phyloP scores from a whole-genome alignment of 2,329 filamentous ascomycete species.

The Diplodia seriata region DNA sequence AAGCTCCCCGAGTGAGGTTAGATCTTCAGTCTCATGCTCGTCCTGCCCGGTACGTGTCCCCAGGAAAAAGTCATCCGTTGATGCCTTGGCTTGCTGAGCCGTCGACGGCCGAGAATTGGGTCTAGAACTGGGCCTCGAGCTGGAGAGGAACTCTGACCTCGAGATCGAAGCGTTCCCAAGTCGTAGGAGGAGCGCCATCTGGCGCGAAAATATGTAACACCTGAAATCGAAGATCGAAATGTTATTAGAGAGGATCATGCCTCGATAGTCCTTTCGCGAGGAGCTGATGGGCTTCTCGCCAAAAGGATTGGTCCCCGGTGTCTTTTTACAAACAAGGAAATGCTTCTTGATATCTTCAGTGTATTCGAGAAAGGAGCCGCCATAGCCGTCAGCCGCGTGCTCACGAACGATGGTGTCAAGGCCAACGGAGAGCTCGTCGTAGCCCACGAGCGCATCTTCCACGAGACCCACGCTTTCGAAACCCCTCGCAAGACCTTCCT shows the following conservation, averaged over 20 bases:
- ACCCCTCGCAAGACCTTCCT: constrained; percentile 89
- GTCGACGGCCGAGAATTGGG: constrained; percentile 34
- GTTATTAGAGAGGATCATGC: constrained; percentile 90
- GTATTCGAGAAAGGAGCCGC: constrained; percentile 74
- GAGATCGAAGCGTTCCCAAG: constrained; percentile 70
- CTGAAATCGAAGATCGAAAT: constrained; percentile 96
- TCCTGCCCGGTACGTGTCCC: constrained; percentile 39
- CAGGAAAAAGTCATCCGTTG: constrained; percentile 43
- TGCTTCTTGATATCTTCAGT: constrained; percentile 75
- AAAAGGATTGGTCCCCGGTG: constrained; percentile 26
- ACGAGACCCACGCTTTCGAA: constrained; percentile 96
- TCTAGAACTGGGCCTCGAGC: constrained; percentile 47
- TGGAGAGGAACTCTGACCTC: constrained; percentile 43
- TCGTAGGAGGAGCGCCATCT: constrained; percentile 80
- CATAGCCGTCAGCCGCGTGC: constrained; percentile 67
- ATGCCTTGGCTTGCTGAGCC: constrained; percentile 38
- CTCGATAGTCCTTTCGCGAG: constrained; percentile 78
- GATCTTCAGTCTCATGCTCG: constrained; percentile 71
- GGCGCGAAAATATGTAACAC: constrained; percentile 90
- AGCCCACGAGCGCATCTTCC: constrained; percentile 92
- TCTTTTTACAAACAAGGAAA: constrained; percentile 31
- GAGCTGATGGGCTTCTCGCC: constrained; percentile 47
- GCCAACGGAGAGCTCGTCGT: constrained; percentile 90
- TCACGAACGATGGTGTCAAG: constrained; percentile 83
- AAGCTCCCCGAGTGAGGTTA: constrained; percentile 82